phyloP scores from a whole-genome alignment of 805 yeast species.

The Priceomyces melissophilus region DNA sequence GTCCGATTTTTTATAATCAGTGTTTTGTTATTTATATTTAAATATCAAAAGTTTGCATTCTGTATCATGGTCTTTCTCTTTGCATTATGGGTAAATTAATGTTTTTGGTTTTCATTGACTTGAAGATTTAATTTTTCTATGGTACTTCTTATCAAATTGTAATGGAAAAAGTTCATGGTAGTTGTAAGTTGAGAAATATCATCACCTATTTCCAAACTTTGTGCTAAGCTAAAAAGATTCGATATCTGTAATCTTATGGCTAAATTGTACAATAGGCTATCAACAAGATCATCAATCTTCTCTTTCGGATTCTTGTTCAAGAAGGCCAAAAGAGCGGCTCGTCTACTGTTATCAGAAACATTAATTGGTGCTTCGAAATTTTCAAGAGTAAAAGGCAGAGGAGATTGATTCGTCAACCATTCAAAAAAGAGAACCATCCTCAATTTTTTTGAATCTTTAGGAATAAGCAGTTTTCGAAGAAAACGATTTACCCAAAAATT shows the following conservation, averaged over 20 bases:
- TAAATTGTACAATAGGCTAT: slow-evolving; percentile 33
- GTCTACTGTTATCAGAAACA: slow-evolving; percentile 3
- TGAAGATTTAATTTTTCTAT: slow-evolving; percentile 11
- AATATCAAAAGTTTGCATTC: too few species aligned
- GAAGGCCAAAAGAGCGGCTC: slow-evolving; percentile 3
- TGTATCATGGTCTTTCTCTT: too few species aligned
- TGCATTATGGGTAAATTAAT: not conserved
- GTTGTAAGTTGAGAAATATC: slow-evolving; percentile 24
- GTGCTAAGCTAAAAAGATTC: slow-evolving; percentile 16
- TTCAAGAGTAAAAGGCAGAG: slow-evolving; percentile 5
- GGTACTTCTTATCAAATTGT: slow-evolving; percentile 13
- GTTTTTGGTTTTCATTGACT: slow-evolving; percentile 9
- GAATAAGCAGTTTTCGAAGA: slow-evolving; percentile 13
- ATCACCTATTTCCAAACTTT: slow-evolving; percentile 13
- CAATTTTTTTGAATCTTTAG: slow-evolving; percentile 10
- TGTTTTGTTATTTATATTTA: not conserved
- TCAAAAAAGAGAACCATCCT: slow-evolving; percentile 12
- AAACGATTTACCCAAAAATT: slow-evolving; percentile 37
- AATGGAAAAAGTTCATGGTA: slow-evolving; percentile 16
- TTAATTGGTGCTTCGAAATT: not conserved
- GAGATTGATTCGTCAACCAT: slow-evolving; percentile 7
- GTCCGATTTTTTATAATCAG: not conserved
- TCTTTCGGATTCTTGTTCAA: slow-evolving; percentile 8
- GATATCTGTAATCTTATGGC: slow-evolving; percentile 19
- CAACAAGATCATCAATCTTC: slow-evolving; percentile 41